phyloP scores from a whole-genome alignment of 225 moss, liverwort and hornwort genomes.

The Physcomitrellopsis africana region DNA sequence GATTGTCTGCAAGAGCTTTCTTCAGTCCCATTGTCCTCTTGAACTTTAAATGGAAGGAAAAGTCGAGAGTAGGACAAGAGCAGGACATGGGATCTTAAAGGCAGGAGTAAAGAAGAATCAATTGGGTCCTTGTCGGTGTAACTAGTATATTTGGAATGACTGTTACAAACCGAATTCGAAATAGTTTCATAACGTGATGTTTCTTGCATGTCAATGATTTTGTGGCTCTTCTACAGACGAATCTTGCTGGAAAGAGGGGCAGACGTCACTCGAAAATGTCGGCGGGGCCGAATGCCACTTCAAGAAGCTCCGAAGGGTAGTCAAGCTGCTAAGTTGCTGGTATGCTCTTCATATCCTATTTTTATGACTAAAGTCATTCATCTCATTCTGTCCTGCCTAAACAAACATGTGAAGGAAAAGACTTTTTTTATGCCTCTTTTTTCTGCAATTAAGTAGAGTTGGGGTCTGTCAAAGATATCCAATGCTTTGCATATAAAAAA shows the following conservation, averaged over 20 bases:
- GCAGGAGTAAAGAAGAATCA: too few species aligned
- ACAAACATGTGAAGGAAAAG: neutral
- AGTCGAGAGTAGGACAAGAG: too few species aligned
- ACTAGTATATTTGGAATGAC: neutral
- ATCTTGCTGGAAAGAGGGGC: slow-evolving; percentile 40
- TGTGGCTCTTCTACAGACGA: slow-evolving; percentile 24
- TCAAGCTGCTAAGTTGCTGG: slow-evolving; percentile 42
- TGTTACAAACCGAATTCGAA: neutral
- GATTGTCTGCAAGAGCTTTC: slow-evolving; percentile 37
- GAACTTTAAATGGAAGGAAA: neutral
- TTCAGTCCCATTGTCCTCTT: neutral
- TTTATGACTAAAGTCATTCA: neutral
- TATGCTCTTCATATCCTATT: slow-evolving; percentile 17
- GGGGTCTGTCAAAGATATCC: neutral
- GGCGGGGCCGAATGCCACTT: slow-evolving; percentile 30
- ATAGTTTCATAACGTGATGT: neutral
- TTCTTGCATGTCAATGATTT: neutral
- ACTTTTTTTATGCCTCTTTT: neutral
- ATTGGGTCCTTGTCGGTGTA: too few species aligned
- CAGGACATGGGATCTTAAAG: too few species aligned
- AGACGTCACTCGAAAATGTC: slow-evolving; percentile 41
- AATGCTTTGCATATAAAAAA: neutral
- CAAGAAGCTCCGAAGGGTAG: slow-evolving; percentile 40
- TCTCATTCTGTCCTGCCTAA: slow-evolving; percentile 5
- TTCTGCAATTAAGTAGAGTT: slow-evolving; percentile 11